Conservation (phyloP, 768 basidiomycete species). For the Pleurotus salmoneostramineus region DNA sequence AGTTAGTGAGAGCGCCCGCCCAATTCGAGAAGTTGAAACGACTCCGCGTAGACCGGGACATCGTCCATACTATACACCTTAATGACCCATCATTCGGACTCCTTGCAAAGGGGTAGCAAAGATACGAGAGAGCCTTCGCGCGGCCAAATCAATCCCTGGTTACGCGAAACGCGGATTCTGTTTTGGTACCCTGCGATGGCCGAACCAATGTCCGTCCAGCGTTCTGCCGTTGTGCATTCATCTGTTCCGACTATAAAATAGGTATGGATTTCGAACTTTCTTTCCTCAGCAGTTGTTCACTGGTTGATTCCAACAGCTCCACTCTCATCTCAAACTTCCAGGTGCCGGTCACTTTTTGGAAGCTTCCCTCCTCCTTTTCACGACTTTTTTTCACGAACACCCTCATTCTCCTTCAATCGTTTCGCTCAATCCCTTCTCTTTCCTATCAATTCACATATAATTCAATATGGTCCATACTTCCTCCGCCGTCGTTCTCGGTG, state of each 20-base stretch:
- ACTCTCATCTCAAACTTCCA: background rate
- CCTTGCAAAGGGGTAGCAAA: background rate
- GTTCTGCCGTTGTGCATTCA: background rate
- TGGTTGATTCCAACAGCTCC: conserved; percentile 8
- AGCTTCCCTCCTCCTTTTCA: background rate
- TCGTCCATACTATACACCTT: no score
- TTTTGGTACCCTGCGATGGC: background rate
- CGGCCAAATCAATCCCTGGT: background rate
- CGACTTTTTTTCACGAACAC: conserved; percentile 10
- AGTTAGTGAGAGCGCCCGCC: no score
- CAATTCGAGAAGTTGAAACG: no score
- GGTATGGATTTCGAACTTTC: background rate
- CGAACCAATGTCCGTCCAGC: background rate
- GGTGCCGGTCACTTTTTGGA: conserved; percentile 5
- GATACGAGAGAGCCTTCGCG: background rate
- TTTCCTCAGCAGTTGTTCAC: conserved; percentile 6
- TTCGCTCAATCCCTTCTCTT: background rate
- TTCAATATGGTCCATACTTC: conserved; percentile 26
- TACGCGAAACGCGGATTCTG: background rate
- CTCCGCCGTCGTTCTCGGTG: conserved; percentile 26
- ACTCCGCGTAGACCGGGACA: no score
- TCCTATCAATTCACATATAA: conserved; percentile 8
- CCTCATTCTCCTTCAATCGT: conserved; percentile 4
- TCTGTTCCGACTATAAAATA: background rate
- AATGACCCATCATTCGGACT: background rate